These are phyloP conservation scores for Penicillium antarcticum DNA, from an alignment of 495 filamentous ascomycete species.

Conservation along the genomic window DNA sequence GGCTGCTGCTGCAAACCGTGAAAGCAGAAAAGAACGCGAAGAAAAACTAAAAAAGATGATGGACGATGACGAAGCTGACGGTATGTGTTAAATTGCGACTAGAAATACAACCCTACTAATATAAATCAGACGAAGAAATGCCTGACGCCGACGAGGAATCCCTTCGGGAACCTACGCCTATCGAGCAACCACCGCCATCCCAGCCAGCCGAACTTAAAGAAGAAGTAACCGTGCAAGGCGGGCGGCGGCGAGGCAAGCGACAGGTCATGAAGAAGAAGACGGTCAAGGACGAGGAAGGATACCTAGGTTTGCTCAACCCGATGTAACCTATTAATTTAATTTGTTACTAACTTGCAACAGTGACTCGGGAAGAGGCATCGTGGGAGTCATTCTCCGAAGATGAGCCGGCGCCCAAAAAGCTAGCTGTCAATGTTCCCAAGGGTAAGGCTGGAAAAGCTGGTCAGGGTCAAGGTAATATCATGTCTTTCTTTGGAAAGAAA, in stretches of 20 bases:
- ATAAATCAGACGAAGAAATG: slow-evolving; percentile 43
- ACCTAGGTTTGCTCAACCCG: slow-evolving; percentile 63
- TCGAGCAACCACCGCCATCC: slow-evolving; percentile 39
- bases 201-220: slow-evolving; percentile 40
- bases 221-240: slow-evolving; percentile 50
- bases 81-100: slow-evolving; percentile 3
- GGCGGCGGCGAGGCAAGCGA: slow-evolving; percentile 74
- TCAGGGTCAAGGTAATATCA: slow-evolving; percentile 78
- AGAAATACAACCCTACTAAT: slow-evolving; percentile 1
- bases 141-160: slow-evolving; percentile 46
- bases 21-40: slow-evolving; percentile 66
- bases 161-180: slow-evolving; percentile 46
- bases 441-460: slow-evolving; percentile 61
- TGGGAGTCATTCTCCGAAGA: slow-evolving; percentile 98
- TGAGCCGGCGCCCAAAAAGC: slow-evolving; percentile 68
- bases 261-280: slow-evolving; percentile 88
- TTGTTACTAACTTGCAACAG: slow-evolving; percentile 46
- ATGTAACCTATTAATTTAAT: background rate
- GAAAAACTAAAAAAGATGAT: slow-evolving; percentile 79
- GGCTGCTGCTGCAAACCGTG: slow-evolving; percentile 38
- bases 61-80: slow-evolving; percentile 56
- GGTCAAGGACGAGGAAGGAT: slow-evolving; percentile 88
- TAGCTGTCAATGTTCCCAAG: slow-evolving; percentile 39
- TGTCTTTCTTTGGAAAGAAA: slow-evolving; percentile 92
- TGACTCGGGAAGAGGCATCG: slow-evolving; percentile 79